Base-by-base conservation (phyloP, 2,329 filamentous ascomycete genomes). In the Cladosporium sp. region DNA sequence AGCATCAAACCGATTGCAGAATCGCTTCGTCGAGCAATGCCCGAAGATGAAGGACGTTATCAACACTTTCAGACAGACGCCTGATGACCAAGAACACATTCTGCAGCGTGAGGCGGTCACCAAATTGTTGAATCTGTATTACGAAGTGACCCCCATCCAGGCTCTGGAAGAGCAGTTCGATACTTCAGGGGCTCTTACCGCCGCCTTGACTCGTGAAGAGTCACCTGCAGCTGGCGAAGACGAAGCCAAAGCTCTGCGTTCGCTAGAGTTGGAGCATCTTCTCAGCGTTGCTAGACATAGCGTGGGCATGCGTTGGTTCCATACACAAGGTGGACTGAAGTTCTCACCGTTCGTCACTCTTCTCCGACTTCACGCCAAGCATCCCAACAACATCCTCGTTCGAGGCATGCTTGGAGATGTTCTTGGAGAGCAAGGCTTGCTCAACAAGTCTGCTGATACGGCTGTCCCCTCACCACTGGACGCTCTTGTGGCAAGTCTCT, bases 221-320 rank as follows among this genome's bases (percentile, higher is more conserved):
- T 69, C 70, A 10, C 67, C 72, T 14, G 77, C 83, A 16, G 80
- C 83, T 18, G 78, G 81, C 2, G 81, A 84, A 50, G 55, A 35
- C 35, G 58, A 66, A 44, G 31, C 37, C 67, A 59, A 44, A 10
- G 82, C 86, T 56, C 80, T 93, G 56, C 82, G 86, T 26, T 77
- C 90, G 11, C 86, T 93, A 72, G 91, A 96, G 77, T 81, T 97
- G 31, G 89, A 93, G 75, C 91, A 94, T 75, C 82, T 96, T 21
- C 86, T 97, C 21, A 85, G 88, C 33, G 91, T 97, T 74, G 92
- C 93, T 3, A 86, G 88, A 68, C 87, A 89, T 71, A 96, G 93
- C 3, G 88, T 91, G 0, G 89, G 89, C 6, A 95, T 97, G 88
- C 88, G 90, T 68, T 98, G 94, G 94, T 97, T 95, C 81, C 85